Evolutionary conservation across 83 land plant species (phyloP), one percentile per base, ranked within the genome.

Genomic region (Isoetes engelmannii): DNA sequence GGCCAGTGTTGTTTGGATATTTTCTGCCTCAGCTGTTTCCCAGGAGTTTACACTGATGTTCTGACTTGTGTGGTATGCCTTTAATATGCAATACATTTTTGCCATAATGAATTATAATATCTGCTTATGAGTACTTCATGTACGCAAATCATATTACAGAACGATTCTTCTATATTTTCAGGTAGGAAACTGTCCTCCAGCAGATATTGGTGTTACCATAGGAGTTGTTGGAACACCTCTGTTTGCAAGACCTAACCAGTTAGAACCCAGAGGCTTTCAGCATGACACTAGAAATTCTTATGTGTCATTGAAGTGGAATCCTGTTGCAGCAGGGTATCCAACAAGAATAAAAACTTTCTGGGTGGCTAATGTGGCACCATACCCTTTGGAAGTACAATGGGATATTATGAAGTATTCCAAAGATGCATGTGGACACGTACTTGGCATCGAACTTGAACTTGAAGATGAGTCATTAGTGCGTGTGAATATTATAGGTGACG

Each of bases 331-430:
- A 37, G 62, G 62, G 28, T 19, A 59, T 18, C 62, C 62, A 18
- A 59, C 10, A 59, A 12, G 62, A 12, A 59, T 42, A 0, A 59
- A 59, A 59, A 12, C 28, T 1, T 59, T 59, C 28, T 59, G 62
- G 62, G 62, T 59, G 62, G 62, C 62, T 12, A 59, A 59, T 19
- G 62, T 59, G 19, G 1, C 62, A 18, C 18, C 62, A 59, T 59
- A 59, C 20, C 62, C 62, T 4, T 0, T 59, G 62, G 62, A 59
- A 18, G 18, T 59, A 1, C 18, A 7, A 18, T 59, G 12, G 12
- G 3, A 12, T 8, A 18, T 12, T 18, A 59, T 59, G 62, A 18
- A 18, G 19, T 42, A 20, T 59, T 18, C 8, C 3, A 1, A 12
- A 9, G 28, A 51, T 17, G 13, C 55, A 51, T 10, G 10, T 19